Evolutionary conservation across 225 moss, liverwort and hornwort genomes (phyloP), one percentile per base, ranked within the genome.

Genomic region (Antitrichia curtipendula): DNA sequence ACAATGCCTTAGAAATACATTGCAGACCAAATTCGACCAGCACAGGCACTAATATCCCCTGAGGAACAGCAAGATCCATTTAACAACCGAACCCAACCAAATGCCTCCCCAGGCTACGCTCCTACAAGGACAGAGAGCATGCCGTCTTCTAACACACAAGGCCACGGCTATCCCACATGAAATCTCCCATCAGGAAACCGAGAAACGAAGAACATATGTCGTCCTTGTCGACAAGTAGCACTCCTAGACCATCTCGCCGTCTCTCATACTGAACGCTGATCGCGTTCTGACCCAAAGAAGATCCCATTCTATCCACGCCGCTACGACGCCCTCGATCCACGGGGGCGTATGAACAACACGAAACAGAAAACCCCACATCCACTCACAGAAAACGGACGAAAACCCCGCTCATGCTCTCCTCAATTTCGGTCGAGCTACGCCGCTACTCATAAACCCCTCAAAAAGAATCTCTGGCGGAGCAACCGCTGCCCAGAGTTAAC

Each of bases 351-450:
- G 49, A 8, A 32, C 74, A 49, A 4, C 19, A 1, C 7, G 49
- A 74, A 32, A 13, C 3, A 50, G 5, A 21, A 8, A 4, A 49
- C 4, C 2, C 32, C 49, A 21, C 50, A 50, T 32, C 13, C 20
- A 75, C 5, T 32, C 32, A 49, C 31, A 50, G 32, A 5, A 21
- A 32, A 75, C 21, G 32, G 74, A 20, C 32, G 21, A 27, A 12
- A 20, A 2, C 2, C 1, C 12, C 3, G 5, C 49, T 3, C 20
- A 3, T 20, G 32, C 12, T 8, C 13, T 32, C 21, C 32, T 13
- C 50, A 12, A 20, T 8, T 32, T 75, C 12, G 13, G 13, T 1
- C 21, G 2, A 8, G 13, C 5, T 0, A 3, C 3, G 3, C 0
- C 12, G 50, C 13, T 32, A 3, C 21, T 32, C 10, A 7, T 0